Evolutionary conservation across 805 yeast genomes (phyloP), one percentile per base, ranked within the genome.

Genomic region (Starmerella floricola): DNA sequence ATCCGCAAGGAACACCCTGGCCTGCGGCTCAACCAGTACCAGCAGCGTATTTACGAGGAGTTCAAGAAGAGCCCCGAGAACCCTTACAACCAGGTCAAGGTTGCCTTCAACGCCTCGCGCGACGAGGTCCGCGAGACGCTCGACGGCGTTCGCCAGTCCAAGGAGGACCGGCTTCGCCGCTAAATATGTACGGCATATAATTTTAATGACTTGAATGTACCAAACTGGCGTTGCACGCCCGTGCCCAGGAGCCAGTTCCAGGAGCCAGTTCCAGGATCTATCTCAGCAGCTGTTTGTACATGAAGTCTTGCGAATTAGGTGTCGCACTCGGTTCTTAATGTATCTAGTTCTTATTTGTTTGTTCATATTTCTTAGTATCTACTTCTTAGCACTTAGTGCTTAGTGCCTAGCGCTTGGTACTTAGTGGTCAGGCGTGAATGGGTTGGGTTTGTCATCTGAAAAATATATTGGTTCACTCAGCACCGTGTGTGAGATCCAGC

Each of bases 71-170:
- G 79, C 35, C 76, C 76, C 15, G 85, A 79, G 54, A 83, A 83
- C 61, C 94, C 94, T 36, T 78, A 83, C 74, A 83, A 83, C 65
- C 86, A 78, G 62, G 77, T 81, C 27, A 76, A 71, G 46, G 67
- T 78, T 28, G 57, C 63, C 31, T 79, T 67, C 64, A 78, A 83
- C 55, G 85, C 93, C 13, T 54, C 71, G 8, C 56, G 63, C 42
- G 71, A 62, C 1, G 83, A 78, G 18, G 65, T 76, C 43, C 55
- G 48, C 8, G 57, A 52, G 5, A 64, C 65, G 59, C 72, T 70
- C 60, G 63, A 63, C 5, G 72, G 68, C 21, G 71, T 79, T 37
- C 68, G 68, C 54, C 53, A 60, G 36, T 58, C 65, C 48, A 70
- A 75, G 54, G 83, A 78, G 52, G 51, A 51, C 38, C 44, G 62